phyloP scores from a whole-genome alignment of 345 rosid genomes.

The Hevea brasiliensis region DNA sequence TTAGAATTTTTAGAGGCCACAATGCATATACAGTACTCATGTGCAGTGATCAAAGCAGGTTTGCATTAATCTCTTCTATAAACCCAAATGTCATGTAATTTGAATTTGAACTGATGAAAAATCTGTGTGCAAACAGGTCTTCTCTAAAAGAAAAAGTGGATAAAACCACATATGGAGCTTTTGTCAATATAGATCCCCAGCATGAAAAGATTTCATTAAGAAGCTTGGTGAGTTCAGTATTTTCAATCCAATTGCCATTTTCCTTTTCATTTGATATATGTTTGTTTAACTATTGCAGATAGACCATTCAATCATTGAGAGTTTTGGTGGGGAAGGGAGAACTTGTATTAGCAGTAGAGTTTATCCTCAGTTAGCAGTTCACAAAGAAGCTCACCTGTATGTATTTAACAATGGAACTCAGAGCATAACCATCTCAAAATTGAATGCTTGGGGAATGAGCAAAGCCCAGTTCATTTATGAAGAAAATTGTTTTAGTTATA shows the following conservation, averaged over 20 bases:
- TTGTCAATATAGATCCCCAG: slow-evolving; percentile 44
- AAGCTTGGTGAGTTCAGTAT: slow-evolving; percentile 29
- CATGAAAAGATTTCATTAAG: slow-evolving; percentile 41
- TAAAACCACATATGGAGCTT: slow-evolving; percentile 55
- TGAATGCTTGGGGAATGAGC: slow-evolving; percentile 57
- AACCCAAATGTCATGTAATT: background rate
- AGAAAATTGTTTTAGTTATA: background rate
- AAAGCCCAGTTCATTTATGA: background rate
- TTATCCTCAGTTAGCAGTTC: slow-evolving; percentile 31
- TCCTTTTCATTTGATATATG: slow-evolving; percentile 13
- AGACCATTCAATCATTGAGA: slow-evolving; percentile 45
- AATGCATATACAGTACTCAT: slow-evolving; percentile 45
- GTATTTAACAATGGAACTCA: slow-evolving; percentile 29
- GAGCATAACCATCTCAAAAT: slow-evolving; percentile 33
- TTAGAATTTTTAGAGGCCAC: slow-evolving; percentile 44
- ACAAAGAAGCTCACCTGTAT: slow-evolving; percentile 17
- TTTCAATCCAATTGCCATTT: background rate
- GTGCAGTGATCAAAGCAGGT: slow-evolving; percentile 63
- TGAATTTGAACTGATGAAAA: background rate
- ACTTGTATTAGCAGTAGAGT: slow-evolving; percentile 36
- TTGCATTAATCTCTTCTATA: background rate
- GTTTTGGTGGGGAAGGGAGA: slow-evolving; percentile 35
- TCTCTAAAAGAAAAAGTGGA: slow-evolving; percentile 41
- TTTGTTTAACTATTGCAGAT: slow-evolving; percentile 19
- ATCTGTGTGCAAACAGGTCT: slow-evolving; percentile 37